Percentiles rank a stretch among this genome's conserved stretches.
Evolutionary conservation across 176 grass and related monocot genomes (phyloP).

Genomic region (Elaeis guineensis): DNA sequence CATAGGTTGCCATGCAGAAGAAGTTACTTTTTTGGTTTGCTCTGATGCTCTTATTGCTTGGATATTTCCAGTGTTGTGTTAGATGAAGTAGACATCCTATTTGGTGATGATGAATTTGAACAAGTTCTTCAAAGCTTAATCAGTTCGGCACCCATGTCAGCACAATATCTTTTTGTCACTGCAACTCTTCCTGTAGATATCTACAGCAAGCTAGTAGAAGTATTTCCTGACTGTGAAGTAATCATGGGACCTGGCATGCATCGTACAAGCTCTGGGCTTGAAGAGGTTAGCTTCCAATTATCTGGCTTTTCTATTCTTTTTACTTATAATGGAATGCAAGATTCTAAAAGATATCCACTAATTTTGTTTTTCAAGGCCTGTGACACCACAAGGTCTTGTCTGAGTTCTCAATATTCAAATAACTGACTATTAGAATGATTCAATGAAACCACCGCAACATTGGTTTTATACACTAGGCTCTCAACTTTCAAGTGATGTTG

Average conservation of each 20-base stretch:
- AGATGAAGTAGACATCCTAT: constrained; percentile 93
- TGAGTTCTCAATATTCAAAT: too few species aligned
- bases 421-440: too few species aligned
- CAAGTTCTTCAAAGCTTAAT: constrained; percentile 79
- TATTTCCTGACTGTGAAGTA: constrained; percentile 84
- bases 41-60: background rate
- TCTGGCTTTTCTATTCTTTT: background rate
- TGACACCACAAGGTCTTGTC: too few species aligned
- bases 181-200: constrained; percentile 84
- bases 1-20: too few species aligned
- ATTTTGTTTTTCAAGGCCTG: too few species aligned
- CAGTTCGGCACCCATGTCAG: constrained; percentile 53
- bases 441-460: too few species aligned
- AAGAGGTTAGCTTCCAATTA: constrained; percentile 48
- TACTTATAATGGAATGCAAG: background rate
- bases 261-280: constrained; percentile 78
- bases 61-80: constrained; percentile 54
- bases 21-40: too few species aligned
- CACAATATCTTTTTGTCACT: constrained; percentile 90
- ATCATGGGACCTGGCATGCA: constrained; percentile 90
- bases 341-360: too few species aligned
- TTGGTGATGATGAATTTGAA: constrained; percentile 76
- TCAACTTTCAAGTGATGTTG: too few species aligned
- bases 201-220: constrained; percentile 82
- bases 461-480: too few species aligned